These are phyloP conservation scores for Penicillium goetzii DNA, from an alignment of 495 filamentous ascomycete genomes.

Conservation along the genomic window DNA sequence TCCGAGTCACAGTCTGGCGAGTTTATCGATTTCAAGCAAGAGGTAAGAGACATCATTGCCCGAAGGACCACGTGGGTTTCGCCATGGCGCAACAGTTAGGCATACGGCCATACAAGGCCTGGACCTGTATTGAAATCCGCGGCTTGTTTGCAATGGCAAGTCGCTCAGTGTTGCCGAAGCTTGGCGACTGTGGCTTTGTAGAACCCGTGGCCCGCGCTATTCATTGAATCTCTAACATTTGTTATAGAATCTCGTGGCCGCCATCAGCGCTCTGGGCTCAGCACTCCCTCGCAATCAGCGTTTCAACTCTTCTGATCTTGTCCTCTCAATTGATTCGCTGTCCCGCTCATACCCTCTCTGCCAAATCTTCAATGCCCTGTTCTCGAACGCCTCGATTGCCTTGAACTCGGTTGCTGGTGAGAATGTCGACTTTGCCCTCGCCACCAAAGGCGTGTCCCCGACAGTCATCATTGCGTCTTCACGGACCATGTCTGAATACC, in stretches of 20 bases:
- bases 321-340: slow-evolving; percentile 86
- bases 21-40: slow-evolving; percentile 74
- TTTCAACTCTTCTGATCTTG: slow-evolving; percentile 72
- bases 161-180: not conserved
- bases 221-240: slow-evolving; percentile 9
- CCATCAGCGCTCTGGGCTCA: slow-evolving; percentile 74
- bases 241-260: slow-evolving; percentile 73
- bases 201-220: not conserved
- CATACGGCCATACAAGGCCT: not conserved
- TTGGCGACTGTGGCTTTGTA: not conserved
- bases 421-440: slow-evolving; percentile 68
- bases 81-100: not conserved
- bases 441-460: slow-evolving; percentile 73
- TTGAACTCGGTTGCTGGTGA: slow-evolving; percentile 83
- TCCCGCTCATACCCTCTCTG: slow-evolving; percentile 77
- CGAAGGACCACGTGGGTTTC: not conserved
- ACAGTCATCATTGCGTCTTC: slow-evolving; percentile 84
- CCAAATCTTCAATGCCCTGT: slow-evolving; percentile 81
- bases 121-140: not conserved
- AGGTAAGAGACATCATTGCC: slow-evolving; percentile 41
- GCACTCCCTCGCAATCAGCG: slow-evolving; percentile 74
- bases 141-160: not conserved
- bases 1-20: slow-evolving; percentile 58
- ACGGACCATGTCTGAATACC: slow-evolving; percentile 67
- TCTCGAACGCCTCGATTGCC: slow-evolving; percentile 80